phyloP scores from a whole-genome alignment of 176 grass and related monocot genomes.

The Carex kokanica region DNA sequence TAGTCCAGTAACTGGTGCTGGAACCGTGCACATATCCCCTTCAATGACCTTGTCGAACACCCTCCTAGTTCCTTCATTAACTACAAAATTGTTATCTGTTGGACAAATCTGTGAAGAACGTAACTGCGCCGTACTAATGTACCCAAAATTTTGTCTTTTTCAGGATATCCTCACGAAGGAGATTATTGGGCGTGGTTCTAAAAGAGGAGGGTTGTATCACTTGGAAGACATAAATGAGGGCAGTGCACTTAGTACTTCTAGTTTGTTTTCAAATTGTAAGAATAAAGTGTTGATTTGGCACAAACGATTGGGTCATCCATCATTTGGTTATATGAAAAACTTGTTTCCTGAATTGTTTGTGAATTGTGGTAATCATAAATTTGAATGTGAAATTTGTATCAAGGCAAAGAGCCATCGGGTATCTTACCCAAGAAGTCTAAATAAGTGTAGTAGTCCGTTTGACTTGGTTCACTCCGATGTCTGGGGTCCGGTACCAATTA shows the following conservation, averaged over 20 bases:
- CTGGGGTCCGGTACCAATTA: neutral
- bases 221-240: neutral
- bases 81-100: neutral
- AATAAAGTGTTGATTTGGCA: neutral
- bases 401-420: neutral
- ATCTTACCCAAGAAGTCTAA: neutral
- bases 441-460: neutral
- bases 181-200: too few relatives aligned
- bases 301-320: neutral
- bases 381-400: neutral
- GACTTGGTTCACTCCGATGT: conserved; percentile 10
- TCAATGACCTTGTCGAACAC: neutral
- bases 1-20: neutral
- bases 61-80: neutral
- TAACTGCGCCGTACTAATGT: neutral
- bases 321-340: neutral
- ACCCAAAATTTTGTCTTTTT: neutral
- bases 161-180: neutral
- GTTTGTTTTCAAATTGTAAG: neutral
- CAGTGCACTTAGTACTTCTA: neutral
- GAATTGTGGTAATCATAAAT: neutral
- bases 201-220: too few relatives aligned
- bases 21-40: neutral
- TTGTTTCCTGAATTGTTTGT: neutral
- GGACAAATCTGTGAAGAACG: neutral